phyloP scores from a whole-genome alignment of 768 basidiomycete species.

The Coprinopsis strossmayeri region DNA sequence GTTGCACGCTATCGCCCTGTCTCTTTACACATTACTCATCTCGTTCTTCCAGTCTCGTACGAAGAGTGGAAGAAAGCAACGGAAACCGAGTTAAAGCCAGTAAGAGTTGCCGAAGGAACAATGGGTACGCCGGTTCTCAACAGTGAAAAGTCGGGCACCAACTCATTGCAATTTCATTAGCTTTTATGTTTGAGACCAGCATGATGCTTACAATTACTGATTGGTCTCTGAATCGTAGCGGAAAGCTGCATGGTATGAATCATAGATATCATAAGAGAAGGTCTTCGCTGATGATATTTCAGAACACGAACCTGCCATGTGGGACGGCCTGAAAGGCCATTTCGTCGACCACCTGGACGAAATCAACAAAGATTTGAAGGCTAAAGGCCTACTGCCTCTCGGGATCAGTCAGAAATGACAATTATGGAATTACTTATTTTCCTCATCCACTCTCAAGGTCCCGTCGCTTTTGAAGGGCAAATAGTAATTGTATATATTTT shows the following conservation, averaged over 20 bases:
- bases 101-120: conserved; percentile 45
- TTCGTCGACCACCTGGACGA: conserved; percentile 54
- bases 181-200: conserved; percentile 60
- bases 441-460: neutral
- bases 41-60: conserved; percentile 39
- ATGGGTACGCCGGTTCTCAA: conserved; percentile 33
- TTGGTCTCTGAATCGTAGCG: conserved; percentile 52
- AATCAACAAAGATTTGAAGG: conserved; percentile 43
- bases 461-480: too few species aligned
- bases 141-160: neutral
- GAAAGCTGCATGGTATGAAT: conserved; percentile 49
- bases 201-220: conserved; percentile 61
- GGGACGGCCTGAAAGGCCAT: conserved; percentile 51
- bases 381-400: conserved; percentile 29
- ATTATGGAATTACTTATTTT: neutral
- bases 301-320: conserved; percentile 65
- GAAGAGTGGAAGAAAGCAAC: conserved; percentile 55
- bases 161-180: conserved; percentile 18
- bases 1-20: too few species aligned
- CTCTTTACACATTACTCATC: neutral
- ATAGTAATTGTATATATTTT: neutral
- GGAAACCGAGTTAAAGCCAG: conserved; percentile 44
- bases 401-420: conserved; percentile 11
- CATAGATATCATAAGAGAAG: neutral
- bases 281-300: neutral